phyloP scores from a whole-genome alignment of 2,329 filamentous ascomycete genomes.

The Gnomoniopsis sp. region DNA sequence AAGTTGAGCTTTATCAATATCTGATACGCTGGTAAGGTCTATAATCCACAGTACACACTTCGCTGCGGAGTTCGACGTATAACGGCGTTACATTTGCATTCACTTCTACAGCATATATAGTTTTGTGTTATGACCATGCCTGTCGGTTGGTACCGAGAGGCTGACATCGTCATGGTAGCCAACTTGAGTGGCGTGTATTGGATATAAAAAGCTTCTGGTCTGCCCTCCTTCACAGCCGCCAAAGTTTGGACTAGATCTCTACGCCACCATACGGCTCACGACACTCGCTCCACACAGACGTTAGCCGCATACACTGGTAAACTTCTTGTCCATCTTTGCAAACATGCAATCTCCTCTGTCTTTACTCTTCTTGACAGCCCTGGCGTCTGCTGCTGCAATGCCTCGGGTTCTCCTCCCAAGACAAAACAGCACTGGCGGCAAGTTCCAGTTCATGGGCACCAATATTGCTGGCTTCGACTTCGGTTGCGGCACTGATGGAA shows the following conservation, averaged over 20 bases:
- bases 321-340: background rate
- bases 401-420: background rate
- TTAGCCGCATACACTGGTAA: background rate
- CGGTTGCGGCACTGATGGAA: constrained; percentile 38
- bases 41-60: too few relatives aligned
- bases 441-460: constrained; percentile 24
- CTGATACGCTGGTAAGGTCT: background rate
- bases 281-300: too few relatives aligned
- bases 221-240: too few relatives aligned
- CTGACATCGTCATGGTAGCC: background rate
- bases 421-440: background rate
- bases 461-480: constrained; percentile 48
- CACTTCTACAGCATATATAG: too few relatives aligned
- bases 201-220: too few relatives aligned
- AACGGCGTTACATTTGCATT: too few relatives aligned
- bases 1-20: background rate
- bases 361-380: background rate
- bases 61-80: too few relatives aligned
- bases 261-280: too few relatives aligned
- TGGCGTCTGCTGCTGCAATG: constrained; percentile 6
- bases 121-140: too few relatives aligned
- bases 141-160: too few relatives aligned
- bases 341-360: background rate
- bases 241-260: too few relatives aligned
- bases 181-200: background rate